These are phyloP conservation scores for Dictyophora rubrovolvata DNA, from an alignment of 768 basidiomycete genomes.

Conservation along the genomic window DNA sequence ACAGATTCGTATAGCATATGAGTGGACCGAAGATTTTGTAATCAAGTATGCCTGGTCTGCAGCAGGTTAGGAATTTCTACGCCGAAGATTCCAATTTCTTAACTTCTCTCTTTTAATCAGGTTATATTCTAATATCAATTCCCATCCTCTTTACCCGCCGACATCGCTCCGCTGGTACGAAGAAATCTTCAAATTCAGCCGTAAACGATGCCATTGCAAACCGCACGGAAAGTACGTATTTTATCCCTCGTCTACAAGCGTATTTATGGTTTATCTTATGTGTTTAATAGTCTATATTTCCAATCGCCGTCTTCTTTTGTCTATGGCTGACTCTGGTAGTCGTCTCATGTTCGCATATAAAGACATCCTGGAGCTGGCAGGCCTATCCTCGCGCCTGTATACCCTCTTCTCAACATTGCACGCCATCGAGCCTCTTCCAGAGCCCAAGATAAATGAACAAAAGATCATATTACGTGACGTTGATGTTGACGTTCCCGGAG, in stretches of 20 bases:
- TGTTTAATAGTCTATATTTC: conserved; percentile 71
- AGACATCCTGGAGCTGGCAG: conserved; percentile 89
- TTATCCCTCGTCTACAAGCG: not conserved
- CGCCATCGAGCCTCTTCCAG: conserved; percentile 47
- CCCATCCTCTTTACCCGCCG: conserved; percentile 67
- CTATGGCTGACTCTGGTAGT: conserved; percentile 94
- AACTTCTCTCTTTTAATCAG: not conserved
- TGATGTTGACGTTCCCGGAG: conserved; percentile 54
- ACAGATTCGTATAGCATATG: conserved; percentile 82
- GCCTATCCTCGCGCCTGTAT: conserved; percentile 84
- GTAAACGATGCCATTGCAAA: conserved; percentile 31
- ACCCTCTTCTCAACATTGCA: conserved; percentile 80
- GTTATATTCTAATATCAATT: conserved; percentile 85
- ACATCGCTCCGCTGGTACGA: conserved; percentile 25
- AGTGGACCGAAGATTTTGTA: conserved; percentile 94
- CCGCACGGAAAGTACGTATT: conserved; percentile 37
- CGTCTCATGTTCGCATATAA: conserved; percentile 96
- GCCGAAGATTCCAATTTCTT: not conserved
- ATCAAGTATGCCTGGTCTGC: conserved; percentile 97
- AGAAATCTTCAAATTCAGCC: not conserved
- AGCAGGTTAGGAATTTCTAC: conserved; percentile 30
- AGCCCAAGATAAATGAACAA: conserved; percentile 19
- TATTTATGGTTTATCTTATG: not conserved
- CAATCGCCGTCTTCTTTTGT: conserved; percentile 80
- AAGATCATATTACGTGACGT: conserved; percentile 58